Percentiles rank a stretch among this genome's conserved stretches.
phyloP scores from a whole-genome alignment of 352 stramenopile species.

The Discostella stelligera region DNA sequence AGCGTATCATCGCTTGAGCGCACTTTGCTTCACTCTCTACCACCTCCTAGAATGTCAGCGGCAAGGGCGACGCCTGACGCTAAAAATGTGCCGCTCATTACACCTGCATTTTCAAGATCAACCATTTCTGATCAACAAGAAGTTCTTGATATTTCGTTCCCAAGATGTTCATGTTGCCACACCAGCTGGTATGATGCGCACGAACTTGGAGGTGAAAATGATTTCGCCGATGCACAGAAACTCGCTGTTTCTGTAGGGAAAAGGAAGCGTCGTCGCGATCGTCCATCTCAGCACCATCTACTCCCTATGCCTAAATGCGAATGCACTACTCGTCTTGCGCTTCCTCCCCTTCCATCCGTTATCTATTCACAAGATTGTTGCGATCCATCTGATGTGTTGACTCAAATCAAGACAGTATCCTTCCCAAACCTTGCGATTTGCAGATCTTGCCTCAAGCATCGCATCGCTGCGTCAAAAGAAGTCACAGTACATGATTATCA shows the following conservation, averaged over 20 bases:
- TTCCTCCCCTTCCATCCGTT: conserved; percentile 7
- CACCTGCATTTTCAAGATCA: neutral
- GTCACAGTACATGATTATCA: conserved; percentile 29
- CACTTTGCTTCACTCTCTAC: too few species aligned
- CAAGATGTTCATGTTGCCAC: conserved; percentile 13
- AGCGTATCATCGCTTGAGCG: too few species aligned
- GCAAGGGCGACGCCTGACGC: neutral
- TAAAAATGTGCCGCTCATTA: neutral
- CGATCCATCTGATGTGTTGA: conserved; percentile 8
- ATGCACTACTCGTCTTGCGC: conserved; percentile 17
- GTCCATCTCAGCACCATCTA: conserved; percentile 20
- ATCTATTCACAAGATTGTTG: conserved; percentile 12
- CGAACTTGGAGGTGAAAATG: neutral
- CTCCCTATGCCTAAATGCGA: conserved; percentile 28
- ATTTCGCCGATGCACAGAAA: neutral
- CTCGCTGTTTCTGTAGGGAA: neutral
- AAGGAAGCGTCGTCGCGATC: conserved; percentile 8
- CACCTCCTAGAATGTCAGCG: neutral
- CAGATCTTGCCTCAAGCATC: conserved; percentile 11
- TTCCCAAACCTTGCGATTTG: conserved; percentile 32
- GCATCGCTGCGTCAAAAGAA: conserved; percentile 15
- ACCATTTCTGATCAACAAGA: conserved; percentile 3
- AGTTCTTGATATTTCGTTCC: conserved; percentile 14
- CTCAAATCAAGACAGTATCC: conserved; percentile 12
- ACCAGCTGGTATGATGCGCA: conserved; percentile 16